Evolutionary conservation across 2,329 filamentous ascomycete genomes (phyloP), one percentile per base, ranked within the genome.

Genomic region (Byssothecium circinans): DNA sequence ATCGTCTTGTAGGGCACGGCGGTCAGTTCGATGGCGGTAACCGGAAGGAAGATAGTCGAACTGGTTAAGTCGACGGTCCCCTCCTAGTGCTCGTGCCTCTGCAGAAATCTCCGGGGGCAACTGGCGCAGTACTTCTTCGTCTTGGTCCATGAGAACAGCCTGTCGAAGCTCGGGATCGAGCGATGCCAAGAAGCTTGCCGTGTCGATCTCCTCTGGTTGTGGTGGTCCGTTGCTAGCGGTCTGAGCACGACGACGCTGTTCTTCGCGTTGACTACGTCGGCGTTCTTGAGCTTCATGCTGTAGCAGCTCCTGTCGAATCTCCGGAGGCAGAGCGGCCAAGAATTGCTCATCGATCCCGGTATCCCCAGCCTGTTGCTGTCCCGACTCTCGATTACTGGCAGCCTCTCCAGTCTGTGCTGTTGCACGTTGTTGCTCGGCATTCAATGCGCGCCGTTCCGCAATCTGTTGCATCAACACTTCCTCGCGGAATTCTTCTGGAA

Each of bases 401-500:
- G 36, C 23, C 10, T 37, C 43, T 23, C 40, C 34, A 44, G 48
- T 30, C 47, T 45, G 20, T 27, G 37, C 41, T 17, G 89, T 89
- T 20, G 51, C 43, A 39, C 57, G 59, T 40, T 62, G 53, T 69
- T 94, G 84, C 7, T 87, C 87, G 53, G 47, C 40, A 47, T 46
- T 47, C 33, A 49, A 50, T 27, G 55, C 53, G 4, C 64, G 61
- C 36, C 62, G 60, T 44, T 67, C 64, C 43, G 88, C 90, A 54
- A 96, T 82, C 49, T 95, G 91, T 53, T 91, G 86, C 69, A 95
- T 90, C 56, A 99, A 89, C 40, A 99, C 94, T 68, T 99, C 94
- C 70, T 97, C 92, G 37, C 94, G 83, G 65, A 97, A 85, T 52
- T 99, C 95, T 60, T 99, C 94, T 0, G 94, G 94, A n/a, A 99